Conservation (phyloP, 306 rosid species). For the Rubus parviflorus region DNA sequence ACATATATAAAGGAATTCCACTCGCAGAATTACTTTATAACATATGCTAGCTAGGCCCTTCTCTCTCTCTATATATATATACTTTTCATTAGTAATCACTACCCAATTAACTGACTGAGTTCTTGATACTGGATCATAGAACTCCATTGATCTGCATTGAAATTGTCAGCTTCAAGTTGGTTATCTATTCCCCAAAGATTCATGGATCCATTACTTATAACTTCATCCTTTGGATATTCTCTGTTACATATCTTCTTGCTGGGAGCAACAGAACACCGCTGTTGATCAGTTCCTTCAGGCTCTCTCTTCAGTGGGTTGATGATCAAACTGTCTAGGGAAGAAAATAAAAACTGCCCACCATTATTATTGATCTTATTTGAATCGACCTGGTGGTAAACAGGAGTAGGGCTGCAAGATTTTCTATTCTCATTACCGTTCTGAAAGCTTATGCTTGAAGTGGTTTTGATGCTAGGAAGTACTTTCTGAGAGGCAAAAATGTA, state of each 20-base stretch:
- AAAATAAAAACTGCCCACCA: conserved; percentile 25
- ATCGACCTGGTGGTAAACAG: conserved; percentile 19
- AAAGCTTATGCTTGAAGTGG: conserved; percentile 38
- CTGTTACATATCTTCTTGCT: conserved; percentile 30
- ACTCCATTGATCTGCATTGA: conserved; percentile 41
- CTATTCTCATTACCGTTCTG: conserved; percentile 12
- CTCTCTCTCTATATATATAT: background rate
- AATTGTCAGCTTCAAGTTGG: conserved; percentile 29
- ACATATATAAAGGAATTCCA: background rate
- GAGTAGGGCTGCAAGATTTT: conserved; percentile 24
- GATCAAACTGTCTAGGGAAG: conserved; percentile 32
- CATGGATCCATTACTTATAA: conserved; percentile 1
- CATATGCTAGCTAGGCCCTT: background rate
- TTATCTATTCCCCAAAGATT: conserved; percentile 16
- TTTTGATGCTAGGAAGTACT: conserved; percentile 25
- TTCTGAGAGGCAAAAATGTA: conserved; percentile 48
- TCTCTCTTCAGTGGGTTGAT: conserved; percentile 45
- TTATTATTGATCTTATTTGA: conserved; percentile 5
- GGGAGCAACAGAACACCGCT: conserved; percentile 12
- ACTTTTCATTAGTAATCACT: background rate
- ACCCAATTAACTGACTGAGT: conserved; percentile 17
- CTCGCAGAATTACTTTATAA: background rate
- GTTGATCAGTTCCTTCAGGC: conserved; percentile 29
- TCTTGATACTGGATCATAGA: conserved; percentile 19
- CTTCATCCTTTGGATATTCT: conserved; percentile 14